phyloP scores from a whole-genome alignment of 805 yeast genomes.

The Jamesozyma rosinii region DNA sequence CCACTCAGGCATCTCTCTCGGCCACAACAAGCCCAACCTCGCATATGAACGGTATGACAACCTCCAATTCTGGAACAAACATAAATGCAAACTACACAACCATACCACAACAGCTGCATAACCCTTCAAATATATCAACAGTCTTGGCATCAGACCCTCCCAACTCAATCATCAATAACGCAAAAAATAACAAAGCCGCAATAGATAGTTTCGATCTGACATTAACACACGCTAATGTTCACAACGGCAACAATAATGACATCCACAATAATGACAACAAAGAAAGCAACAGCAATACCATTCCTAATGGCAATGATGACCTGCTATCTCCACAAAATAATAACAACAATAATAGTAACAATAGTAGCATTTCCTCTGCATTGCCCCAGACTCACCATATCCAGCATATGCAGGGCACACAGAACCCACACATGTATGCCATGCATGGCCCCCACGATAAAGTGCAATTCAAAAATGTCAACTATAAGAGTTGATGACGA shows the following conservation, averaged over 20 bases:
- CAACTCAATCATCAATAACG: neutral
- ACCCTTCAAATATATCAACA: neutral
- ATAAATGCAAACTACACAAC: constrained; percentile 3
- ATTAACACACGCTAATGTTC: too few species aligned
- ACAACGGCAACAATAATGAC: neutral
- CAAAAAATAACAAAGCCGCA: neutral
- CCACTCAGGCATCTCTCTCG: neutral
- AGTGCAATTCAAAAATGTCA: constrained; percentile 21
- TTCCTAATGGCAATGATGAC: neutral
- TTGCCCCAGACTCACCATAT: neutral
- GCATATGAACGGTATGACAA: neutral
- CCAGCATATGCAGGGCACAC: neutral
- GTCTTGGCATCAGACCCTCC: neutral
- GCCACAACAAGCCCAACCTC: constrained; percentile 2
- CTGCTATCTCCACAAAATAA: neutral
- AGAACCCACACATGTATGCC: neutral
- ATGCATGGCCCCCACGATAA: constrained; percentile 3
- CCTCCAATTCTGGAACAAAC: neutral
- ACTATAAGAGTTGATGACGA: constrained; percentile 15
- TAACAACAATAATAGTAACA: neutral
- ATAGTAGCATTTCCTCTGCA: neutral
- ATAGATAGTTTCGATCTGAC: neutral
- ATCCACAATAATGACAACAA: neutral
- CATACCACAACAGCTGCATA: constrained; percentile 3
- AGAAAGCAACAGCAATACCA: neutral